A percentile compares a stretch with the other conserved stretches of the same genome.
Conservation (phyloP, 441 rosid species). For the Capsella rubella region DNA sequence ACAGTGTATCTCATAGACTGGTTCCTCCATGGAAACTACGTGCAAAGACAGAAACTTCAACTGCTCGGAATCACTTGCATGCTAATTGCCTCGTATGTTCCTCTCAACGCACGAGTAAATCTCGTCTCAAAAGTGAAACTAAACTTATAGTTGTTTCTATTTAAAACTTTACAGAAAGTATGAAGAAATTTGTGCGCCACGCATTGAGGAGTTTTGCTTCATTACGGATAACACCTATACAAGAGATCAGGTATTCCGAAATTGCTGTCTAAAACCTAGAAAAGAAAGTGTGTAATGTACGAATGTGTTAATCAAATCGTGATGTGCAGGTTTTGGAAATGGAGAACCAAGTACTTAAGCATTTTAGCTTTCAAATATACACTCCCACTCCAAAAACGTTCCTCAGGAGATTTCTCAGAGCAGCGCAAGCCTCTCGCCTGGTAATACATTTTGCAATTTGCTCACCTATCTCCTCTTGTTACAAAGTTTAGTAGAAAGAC, state of each 20-base stretch:
- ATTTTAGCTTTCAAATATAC: conserved; percentile 57
- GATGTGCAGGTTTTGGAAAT: conserved; percentile 56
- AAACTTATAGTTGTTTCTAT: not conserved
- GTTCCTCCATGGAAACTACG: conserved; percentile 66
- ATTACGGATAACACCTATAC: conserved; percentile 77
- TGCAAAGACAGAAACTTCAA: conserved; percentile 65
- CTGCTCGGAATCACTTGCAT: conserved; percentile 80
- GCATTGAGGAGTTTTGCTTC: conserved; percentile 76
- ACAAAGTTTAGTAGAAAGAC: conserved; percentile 29
- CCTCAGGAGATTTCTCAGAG: conserved; percentile 74
- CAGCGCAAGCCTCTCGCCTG: conserved; percentile 67
- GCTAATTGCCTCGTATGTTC: conserved; percentile 75
- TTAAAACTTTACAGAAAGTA: conserved; percentile 56
- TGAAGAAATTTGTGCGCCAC: conserved; percentile 76
- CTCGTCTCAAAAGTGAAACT: conserved; percentile 5
- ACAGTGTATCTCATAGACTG: conserved; percentile 71
- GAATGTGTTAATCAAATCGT: conserved; percentile 3
- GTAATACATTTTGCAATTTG: conserved; percentile 44
- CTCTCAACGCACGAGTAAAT: conserved; percentile 13
- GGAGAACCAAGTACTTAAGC: conserved; percentile 60
- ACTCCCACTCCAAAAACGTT: conserved; percentile 69
- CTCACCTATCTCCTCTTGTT: conserved; percentile 4
- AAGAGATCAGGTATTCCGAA: conserved; percentile 60
- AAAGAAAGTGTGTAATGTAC: conserved; percentile 18
- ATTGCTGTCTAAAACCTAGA: conserved; percentile 38